A percentile compares a stretch with the other conserved stretches of the same genome.
These are phyloP conservation scores for Plantago lanceolata DNA, from an alignment of 305 asterid species.

Conservation along the genomic window DNA sequence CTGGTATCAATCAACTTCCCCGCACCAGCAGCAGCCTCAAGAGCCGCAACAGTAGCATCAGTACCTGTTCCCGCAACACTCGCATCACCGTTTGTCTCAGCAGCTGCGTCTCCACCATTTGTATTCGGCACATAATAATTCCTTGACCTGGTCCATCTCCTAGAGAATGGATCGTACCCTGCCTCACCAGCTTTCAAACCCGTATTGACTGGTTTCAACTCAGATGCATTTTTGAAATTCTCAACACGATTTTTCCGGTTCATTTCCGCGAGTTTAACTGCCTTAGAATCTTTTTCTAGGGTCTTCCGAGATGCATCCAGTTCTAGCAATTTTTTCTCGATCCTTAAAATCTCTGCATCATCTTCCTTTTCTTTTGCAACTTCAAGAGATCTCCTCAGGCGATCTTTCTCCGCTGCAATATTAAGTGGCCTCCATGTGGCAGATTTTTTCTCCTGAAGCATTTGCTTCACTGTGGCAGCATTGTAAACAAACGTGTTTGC, in stretches of 20 bases:
- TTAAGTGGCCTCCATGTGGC: conserved; percentile 88
- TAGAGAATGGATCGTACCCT: conserved; percentile 94
- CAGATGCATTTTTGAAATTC: conserved; percentile 88
- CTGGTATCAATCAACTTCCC: conserved; percentile 84
- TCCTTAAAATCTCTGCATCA: conserved; percentile 65
- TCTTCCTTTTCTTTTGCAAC: conserved; percentile 75
- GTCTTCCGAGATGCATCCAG: conserved; percentile 61
- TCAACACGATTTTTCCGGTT: conserved; percentile 79
- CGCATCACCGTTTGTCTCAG: conserved; percentile 35
- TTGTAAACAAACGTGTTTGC: conserved; percentile 76
- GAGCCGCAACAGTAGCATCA: conserved; percentile 65
- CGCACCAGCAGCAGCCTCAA: conserved; percentile 79
- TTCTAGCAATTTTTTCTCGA: conserved; percentile 62
- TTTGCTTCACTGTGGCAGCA: conserved; percentile 93
- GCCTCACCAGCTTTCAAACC: conserved; percentile 80
- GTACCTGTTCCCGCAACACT: conserved; percentile 31
- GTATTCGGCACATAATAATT: conserved; percentile 59
- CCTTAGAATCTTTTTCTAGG: conserved; percentile 66
- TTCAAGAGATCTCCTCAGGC: conserved; percentile 76
- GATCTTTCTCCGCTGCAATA: conserved; percentile 91
- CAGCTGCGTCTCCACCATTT: conserved; percentile 42
- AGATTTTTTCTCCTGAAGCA: conserved; percentile 93
- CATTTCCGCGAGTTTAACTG: conserved; percentile 81
- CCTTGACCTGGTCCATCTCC: conserved; percentile 94
- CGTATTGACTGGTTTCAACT: conserved; percentile 48